Evolutionary conservation across 2,329 filamentous ascomycete species (phyloP), one percentile per base, ranked within the genome.

Genomic region (Fulvia fulva): DNA sequence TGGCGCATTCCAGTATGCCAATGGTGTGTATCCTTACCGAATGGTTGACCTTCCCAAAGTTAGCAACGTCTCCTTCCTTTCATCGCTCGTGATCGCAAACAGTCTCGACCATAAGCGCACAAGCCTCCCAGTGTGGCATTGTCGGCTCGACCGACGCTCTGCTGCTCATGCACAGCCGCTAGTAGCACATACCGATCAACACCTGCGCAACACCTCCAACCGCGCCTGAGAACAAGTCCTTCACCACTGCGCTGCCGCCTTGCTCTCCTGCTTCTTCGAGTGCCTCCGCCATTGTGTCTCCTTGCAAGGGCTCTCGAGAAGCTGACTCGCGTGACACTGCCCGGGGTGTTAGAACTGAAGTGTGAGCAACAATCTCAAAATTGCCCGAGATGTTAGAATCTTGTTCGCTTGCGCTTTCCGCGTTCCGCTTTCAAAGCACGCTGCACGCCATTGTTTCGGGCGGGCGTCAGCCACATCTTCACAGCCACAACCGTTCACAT

Each of bases 171-270:
- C 14, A 23, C 34, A n/a, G 50, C 22, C 12, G 47, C 47, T 50
- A 47, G 49, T 43, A n/a, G 44, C 55, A 81, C 85, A 77, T 78
- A 96, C 92, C 93, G 65, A 97, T 83, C 62, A 99, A 78, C 45
- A 99, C 94, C 76, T 99, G 94, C 19, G 94, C 93, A 67, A 97
- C 82, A 68, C 94, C 94, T 63, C 94, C 94, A 7, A 88, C 89
- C 59, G 94, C 94, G 37, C 94, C 94, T 11, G 94, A 85, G 71
- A 93, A 89, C 59, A 99, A 80, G 76, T 99, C 94, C 80, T 97
- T 99, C 69, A 86, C 79, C 53, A 87, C 79, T 51, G 89, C 76
- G 54, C 71, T 68, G 58, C 68, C 71, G 7, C 76, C 61, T 34
- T 70, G 68, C 59, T 65, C 63, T 60, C 76, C 74, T 25, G 76